Percentiles rank a stretch among this genome's conserved stretches.
phyloP scores from a whole-genome alignment of 129 eudicot species.

The Flaveria linearis region DNA sequence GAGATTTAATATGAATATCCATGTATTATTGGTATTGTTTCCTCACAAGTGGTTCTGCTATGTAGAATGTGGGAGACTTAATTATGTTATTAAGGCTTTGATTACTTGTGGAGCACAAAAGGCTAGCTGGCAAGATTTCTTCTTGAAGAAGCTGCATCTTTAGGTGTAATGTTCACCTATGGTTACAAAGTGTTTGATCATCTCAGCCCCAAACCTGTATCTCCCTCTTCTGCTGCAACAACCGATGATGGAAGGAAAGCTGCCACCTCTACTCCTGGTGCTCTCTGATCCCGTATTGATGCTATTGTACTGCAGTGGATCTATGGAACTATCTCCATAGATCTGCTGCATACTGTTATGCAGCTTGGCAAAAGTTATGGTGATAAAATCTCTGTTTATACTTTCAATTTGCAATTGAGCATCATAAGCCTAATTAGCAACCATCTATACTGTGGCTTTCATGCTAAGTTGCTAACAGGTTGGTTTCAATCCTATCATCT shows the following conservation, averaged over 20 bases:
- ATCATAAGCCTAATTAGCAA: not conserved
- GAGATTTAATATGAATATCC: not conserved
- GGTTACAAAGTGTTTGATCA: no score
- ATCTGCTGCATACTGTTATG: no score
- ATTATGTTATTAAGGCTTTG: conserved; percentile 52
- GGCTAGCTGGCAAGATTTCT: conserved; percentile 9
- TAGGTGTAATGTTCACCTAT: no score
- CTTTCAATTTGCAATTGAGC: not conserved
- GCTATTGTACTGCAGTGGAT: no score
- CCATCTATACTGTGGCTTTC: conserved; percentile 13
- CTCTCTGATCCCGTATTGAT: no score
- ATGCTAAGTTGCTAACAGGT: conserved; percentile 63
- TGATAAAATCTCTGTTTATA: not conserved
- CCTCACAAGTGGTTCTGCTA: conserved; percentile 76
- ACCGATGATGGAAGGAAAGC: no score
- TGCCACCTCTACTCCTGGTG: no score
- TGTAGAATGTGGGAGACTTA: conserved; percentile 50
- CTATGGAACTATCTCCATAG: no score
- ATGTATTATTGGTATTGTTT: conserved; percentile 62
- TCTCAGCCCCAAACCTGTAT: no score
- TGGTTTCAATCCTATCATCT: conserved; percentile 69
- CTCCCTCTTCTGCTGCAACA: no score
- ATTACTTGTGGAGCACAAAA: conserved; percentile 47
- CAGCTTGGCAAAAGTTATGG: not conserved
- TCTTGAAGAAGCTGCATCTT: no score